Percentiles rank a stretch among this genome's conserved stretches.
These are phyloP conservation scores for Apiospora aurea DNA, from an alignment of 2,329 filamentous ascomycete species.

Conservation along the genomic window DNA sequence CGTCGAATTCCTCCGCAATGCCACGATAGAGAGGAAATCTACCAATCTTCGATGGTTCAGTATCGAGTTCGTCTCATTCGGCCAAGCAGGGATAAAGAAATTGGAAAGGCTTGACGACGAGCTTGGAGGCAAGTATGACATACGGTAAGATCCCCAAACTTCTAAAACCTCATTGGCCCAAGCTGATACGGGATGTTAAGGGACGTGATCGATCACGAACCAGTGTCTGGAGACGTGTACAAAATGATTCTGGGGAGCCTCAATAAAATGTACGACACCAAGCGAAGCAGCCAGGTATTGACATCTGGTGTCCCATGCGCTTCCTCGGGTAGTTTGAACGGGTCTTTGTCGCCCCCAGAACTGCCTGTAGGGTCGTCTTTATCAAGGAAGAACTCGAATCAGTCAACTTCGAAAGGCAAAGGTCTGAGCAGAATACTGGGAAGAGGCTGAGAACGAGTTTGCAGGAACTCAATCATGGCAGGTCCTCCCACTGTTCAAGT, in stretches of 20 bases:
- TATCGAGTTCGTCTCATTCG: slow-evolving; percentile 42
- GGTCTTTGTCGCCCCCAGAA: neutral
- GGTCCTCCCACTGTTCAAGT: too few relatives aligned
- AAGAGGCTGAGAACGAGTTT: too few relatives aligned
- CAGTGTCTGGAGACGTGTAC: slow-evolving; percentile 36
- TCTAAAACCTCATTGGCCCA: too few relatives aligned
- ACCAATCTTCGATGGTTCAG: slow-evolving; percentile 34
- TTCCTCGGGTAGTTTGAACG: neutral
- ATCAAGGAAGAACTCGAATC: neutral
- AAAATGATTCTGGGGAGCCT: slow-evolving; percentile 42
- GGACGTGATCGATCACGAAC: slow-evolving; percentile 41
- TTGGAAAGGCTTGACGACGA: slow-evolving; percentile 33
- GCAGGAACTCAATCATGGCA: too few relatives aligned
- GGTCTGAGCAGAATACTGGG: neutral
- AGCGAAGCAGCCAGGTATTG: neutral
- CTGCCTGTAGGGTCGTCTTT: neutral
- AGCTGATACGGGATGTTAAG: too few relatives aligned
- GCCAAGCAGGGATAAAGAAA: slow-evolving; percentile 31
- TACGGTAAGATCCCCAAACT: too few relatives aligned
- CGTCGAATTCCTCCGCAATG: slow-evolving; percentile 14
- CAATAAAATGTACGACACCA: neutral
- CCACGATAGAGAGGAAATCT: neutral
- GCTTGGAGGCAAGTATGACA: slow-evolving; percentile 26
- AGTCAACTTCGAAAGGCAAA: neutral
- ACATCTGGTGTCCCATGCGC: neutral